phyloP scores from a whole-genome alignment of 1,284 basidiomycete species.

The Acaromyces ingoldii region DNA sequence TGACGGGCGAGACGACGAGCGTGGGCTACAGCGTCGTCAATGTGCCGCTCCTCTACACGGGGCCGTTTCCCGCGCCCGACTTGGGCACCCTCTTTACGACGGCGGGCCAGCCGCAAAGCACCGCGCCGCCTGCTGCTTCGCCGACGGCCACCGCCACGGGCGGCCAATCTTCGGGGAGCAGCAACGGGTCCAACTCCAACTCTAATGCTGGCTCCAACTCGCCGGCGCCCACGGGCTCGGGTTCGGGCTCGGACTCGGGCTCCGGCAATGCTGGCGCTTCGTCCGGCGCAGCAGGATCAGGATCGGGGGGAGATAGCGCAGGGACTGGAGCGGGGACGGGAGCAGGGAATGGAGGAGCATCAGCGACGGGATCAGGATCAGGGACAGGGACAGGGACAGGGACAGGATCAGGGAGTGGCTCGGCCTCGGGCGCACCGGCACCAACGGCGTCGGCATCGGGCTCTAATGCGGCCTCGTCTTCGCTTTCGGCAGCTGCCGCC shows the following conservation, averaged over 20 bases:
- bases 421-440: neutral
- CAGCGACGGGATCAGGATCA: neutral
- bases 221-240: neutral
- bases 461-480: neutral
- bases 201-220: neutral
- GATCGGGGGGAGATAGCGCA: neutral
- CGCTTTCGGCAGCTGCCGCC: slow-evolving; percentile 4
- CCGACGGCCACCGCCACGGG: neutral
- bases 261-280: neutral
- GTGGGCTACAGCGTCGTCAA: slow-evolving; percentile 28
- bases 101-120: slow-evolving; percentile 13
- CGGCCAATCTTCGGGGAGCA: neutral
- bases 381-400: slow-evolving; percentile 1
- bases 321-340: neutral
- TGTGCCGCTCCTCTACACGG: slow-evolving; percentile 34
- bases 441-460: slow-evolving; percentile 2
- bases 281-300: neutral
- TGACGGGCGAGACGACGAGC: slow-evolving; percentile 19
- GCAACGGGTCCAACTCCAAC: neutral
- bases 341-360: neutral
- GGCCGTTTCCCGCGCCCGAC: slow-evolving; percentile 30
- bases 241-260: neutral
- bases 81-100: slow-evolving; percentile 37
- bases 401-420: neutral
- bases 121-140: neutral